Percentiles rank a stretch among this genome's conserved stretches.
Evolutionary conservation across 1,139 yeast species (phyloP).

Genomic region (Saccharomyces hybrid): DNA sequence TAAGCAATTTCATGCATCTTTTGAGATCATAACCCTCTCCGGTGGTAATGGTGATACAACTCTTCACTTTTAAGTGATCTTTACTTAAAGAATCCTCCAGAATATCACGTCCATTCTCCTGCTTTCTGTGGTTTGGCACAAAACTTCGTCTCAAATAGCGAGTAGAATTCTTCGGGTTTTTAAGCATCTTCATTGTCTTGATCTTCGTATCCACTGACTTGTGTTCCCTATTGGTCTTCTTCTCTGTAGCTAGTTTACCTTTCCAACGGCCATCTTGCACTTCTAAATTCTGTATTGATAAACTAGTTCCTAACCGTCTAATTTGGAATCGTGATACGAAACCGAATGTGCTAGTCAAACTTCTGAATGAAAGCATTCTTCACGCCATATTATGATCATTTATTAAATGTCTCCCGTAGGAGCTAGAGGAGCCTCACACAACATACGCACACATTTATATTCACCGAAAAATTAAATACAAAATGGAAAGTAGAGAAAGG

Average conservation of each 20-base stretch:
- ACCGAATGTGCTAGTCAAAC: not conserved
- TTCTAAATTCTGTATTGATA: not conserved
- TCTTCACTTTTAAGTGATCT: constrained; percentile 15
- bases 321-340: not conserved
- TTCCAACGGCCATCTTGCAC: not conserved
- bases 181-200: constrained; percentile 2
- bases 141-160: constrained; percentile 5
- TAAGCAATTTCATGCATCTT: constrained; percentile 35
- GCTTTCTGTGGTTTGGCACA: constrained; percentile 1
- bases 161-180: constrained; percentile 2
- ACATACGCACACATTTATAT: not conserved
- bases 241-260: not conserved
- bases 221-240: not conserved
- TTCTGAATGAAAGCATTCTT: not conserved
- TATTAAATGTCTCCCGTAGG: not conserved
- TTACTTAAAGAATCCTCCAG: not conserved
- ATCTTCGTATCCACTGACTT: not conserved
- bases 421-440: not conserved
- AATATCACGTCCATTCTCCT: not conserved
- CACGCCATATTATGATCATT: not conserved
- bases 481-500: too few species aligned
- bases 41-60: constrained; percentile 59
- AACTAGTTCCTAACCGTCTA: not conserved
- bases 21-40: constrained; percentile 60
- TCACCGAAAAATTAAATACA: not conserved